Conservation (phyloP, 176 grass and related monocot species). For the Metroxylon sagu region DNA sequence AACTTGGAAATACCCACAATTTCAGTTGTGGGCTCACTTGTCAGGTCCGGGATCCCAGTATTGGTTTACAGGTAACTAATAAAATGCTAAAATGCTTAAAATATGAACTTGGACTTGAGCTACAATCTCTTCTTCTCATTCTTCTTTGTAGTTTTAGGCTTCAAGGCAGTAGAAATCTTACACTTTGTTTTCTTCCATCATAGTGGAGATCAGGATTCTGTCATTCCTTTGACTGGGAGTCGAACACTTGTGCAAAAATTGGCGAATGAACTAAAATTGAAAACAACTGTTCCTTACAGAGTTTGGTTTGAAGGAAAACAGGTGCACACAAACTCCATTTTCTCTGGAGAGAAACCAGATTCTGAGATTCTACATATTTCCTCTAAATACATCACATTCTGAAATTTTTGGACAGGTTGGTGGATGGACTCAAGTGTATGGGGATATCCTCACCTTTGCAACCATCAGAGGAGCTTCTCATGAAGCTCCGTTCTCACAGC, state of each 20-base stretch:
- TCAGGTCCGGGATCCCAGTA: slow-evolving; percentile 60
- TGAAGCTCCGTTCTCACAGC: slow-evolving; percentile 96
- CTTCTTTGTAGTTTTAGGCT: too few relatives aligned
- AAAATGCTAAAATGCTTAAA: too few relatives aligned
- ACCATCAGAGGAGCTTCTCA: slow-evolving; percentile 93
- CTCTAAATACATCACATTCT: too few relatives aligned
- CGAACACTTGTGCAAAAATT: slow-evolving; percentile 70
- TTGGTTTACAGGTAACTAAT: slow-evolving; percentile 77
- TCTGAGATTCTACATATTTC: too few relatives aligned
- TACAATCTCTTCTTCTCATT: too few relatives aligned
- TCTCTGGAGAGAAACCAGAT: too few relatives aligned
- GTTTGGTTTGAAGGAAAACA: slow-evolving; percentile 97
- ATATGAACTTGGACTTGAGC: too few relatives aligned
- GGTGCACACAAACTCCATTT: slow-evolving; percentile 24
- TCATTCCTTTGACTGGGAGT: slow-evolving; percentile 89
- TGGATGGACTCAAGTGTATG: slow-evolving; percentile 90
- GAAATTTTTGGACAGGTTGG: slow-evolving; percentile 47
- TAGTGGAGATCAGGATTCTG: slow-evolving; percentile 97
- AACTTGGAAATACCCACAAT: slow-evolving; percentile 88
- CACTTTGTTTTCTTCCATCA: not conserved
- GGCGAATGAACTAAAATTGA: slow-evolving; percentile 58
- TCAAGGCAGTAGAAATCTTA: too few relatives aligned
- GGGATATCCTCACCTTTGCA: slow-evolving; percentile 63
- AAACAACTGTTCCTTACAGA: slow-evolving; percentile 52
- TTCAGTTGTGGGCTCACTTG: slow-evolving; percentile 54